Percentiles rank a stretch among this genome's conserved stretches.
phyloP scores from a whole-genome alignment of 2,329 filamentous ascomycete genomes.

The Colletotrichum zoysiae region DNA sequence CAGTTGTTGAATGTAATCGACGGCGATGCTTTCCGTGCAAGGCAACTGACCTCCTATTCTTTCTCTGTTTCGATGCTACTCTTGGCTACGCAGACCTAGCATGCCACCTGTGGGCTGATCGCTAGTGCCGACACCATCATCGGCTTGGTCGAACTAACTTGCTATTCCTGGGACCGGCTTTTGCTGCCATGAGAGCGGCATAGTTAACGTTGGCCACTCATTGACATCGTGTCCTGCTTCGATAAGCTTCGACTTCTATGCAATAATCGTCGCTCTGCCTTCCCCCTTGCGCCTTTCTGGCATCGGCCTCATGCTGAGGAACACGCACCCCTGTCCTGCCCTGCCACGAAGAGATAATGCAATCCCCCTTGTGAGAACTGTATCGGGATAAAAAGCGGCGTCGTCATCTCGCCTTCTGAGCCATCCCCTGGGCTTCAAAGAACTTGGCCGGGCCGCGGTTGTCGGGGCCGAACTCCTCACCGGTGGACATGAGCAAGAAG shows the following conservation, averaged over 20 bases:
- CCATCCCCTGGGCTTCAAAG: background rate
- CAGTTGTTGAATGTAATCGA: background rate
- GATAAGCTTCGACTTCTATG: background rate
- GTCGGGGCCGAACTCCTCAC: slow-evolving; percentile 21
- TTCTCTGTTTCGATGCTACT: background rate
- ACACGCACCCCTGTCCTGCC: background rate
- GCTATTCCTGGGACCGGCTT: background rate
- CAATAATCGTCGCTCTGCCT: background rate
- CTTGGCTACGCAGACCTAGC: background rate
- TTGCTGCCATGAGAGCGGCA: background rate
- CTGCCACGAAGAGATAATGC: background rate
- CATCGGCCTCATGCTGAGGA: background rate
- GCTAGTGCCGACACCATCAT: background rate
- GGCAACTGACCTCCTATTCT: background rate
- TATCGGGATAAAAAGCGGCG: too few relatives aligned
- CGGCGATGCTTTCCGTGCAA: background rate
- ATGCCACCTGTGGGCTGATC: background rate
- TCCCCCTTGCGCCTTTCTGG: background rate
- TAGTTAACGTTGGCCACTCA: background rate
- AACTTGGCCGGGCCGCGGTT: background rate
- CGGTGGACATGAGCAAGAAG: slow-evolving; percentile 21
- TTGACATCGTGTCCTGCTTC: background rate
- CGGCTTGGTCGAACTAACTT: background rate
- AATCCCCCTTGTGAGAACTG: background rate
- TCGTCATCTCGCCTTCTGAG: slow-evolving; percentile 6